Conservation (phyloP, 2,329 filamentous ascomycete genomes). For the Ampelomyces quisqualis region DNA sequence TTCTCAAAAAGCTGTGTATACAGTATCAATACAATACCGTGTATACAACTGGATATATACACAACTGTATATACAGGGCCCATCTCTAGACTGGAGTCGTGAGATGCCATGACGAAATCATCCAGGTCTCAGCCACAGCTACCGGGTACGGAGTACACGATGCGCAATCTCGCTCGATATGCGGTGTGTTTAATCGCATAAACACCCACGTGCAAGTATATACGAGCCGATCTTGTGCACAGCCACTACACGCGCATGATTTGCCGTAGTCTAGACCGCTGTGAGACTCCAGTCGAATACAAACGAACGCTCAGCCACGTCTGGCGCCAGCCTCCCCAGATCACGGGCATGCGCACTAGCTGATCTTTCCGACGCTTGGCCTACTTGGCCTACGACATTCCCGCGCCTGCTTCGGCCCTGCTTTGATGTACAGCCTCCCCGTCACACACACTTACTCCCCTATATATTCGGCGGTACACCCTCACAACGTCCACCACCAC, state of each 20-base stretch:
- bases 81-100: too few species aligned
- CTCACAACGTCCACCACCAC: slow-evolving; percentile 1
- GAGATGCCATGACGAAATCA: too few species aligned
- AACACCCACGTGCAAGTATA: background rate
- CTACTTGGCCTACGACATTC: slow-evolving; percentile 7
- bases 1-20: too few species aligned
- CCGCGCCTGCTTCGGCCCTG: slow-evolving; percentile 17
- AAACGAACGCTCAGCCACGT: background rate
- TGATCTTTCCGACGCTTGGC: slow-evolving; percentile 7
- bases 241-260: background rate
- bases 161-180: background rate
- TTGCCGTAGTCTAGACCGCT: background rate
- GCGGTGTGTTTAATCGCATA: background rate
- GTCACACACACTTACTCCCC: slow-evolving; percentile 3
- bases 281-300: background rate
- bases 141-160: too few species aligned
- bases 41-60: too few species aligned
- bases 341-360: background rate
- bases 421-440: slow-evolving; percentile 13
- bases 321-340: background rate
- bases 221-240: background rate
- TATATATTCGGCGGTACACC: slow-evolving; percentile 15
- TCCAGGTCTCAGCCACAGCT: too few species aligned
- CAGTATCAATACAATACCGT: too few species aligned
- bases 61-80: too few species aligned